These are phyloP conservation scores for Verticillium tricorpus DNA, from an alignment of 2,329 filamentous ascomycete species.

Conservation along the genomic window DNA sequence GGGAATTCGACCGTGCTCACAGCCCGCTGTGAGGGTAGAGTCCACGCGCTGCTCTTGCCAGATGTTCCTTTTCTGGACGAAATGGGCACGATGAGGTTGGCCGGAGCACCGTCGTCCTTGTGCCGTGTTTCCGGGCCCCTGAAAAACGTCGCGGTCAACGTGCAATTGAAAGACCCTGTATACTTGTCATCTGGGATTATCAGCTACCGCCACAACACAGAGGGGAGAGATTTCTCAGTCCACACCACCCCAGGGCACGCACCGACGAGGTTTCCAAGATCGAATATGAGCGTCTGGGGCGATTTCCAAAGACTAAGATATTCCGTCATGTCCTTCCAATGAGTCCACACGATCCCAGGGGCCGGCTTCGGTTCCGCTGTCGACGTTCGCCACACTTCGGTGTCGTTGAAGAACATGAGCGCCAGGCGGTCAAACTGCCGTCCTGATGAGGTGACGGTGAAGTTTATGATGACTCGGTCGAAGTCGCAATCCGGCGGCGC, in stretches of 20 bases:
- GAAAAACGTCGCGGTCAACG: conserved; percentile 70
- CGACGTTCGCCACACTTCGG: conserved; percentile 78
- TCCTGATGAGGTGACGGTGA: conserved; percentile 68
- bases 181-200: conserved; percentile 49
- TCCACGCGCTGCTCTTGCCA: conserved; percentile 61
- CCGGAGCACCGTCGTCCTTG: conserved; percentile 27
- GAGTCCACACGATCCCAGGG: conserved; percentile 69
- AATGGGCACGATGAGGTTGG: conserved; percentile 65
- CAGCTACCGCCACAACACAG: neutral
- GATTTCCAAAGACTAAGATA: conserved; percentile 65
- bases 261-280: conserved; percentile 67
- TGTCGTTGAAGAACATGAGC: conserved; percentile 70
- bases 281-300: conserved; percentile 73
- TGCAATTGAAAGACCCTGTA: conserved; percentile 70
- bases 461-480: conserved; percentile 70
- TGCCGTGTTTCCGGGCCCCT: conserved; percentile 23
- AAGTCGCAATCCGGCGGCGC: conserved; percentile 65
- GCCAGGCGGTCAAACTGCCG: conserved; percentile 74
- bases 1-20: conserved; percentile 59
- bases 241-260: neutral
- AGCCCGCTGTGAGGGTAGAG: conserved; percentile 58
- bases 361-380: conserved; percentile 68
- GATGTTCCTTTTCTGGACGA: conserved; percentile 47
- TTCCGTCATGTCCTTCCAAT: conserved; percentile 73
- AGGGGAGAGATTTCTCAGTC: neutral